Evolutionary conservation across 495 filamentous ascomycete genomes (phyloP), one percentile per base, ranked within the genome.

Genomic region (Zalerion maritima): DNA sequence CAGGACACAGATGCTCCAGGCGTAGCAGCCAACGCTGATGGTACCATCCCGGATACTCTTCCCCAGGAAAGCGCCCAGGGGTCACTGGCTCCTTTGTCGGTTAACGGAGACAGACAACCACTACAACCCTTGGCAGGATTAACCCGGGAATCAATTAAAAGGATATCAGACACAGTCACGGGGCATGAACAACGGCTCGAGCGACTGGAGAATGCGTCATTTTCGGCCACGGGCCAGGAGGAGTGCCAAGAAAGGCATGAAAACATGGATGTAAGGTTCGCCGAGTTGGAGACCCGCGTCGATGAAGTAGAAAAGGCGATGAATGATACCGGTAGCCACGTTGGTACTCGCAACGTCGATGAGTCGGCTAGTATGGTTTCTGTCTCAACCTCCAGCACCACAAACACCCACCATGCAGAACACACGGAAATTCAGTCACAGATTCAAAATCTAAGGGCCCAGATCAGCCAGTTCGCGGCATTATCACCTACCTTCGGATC

Each of bases 271-370:
- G 53, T 56, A 5, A 60, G 71, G 26, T 47, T 78, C 4, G 56
- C 62, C 9, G 73, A 81, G 4, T 54, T 78, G 9, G 74, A 78
- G 45, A 54, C 57, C n/a, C 60, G 69, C 21, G 49, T 74, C 9
- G 61, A 64, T 12, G 71, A 78, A 36, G 52, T 73, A 15, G 71
- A 78, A 24, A 67, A 67, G 40, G 40, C 44, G 0, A 52, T 64
- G 10, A 60, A 69, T 36, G 60, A 59, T 35, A 50, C 34, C 32
- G 49, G 47, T 25, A 59, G 58, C 32, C 35, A 52, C 18, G 52
- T 50, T n/a, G 48, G 43, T 36, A 49, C 46, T 27, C 38, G 46
- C 28, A 42, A 52, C 17, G 31, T 46, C 19, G 53, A 57, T 17
- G 60, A 53, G 19, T 49, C 47, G 14, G 46, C 47, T 15, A 69